Evolutionary conservation across 305 asterid genomes (phyloP).

Genomic region (Solanum hybrid): DNA sequence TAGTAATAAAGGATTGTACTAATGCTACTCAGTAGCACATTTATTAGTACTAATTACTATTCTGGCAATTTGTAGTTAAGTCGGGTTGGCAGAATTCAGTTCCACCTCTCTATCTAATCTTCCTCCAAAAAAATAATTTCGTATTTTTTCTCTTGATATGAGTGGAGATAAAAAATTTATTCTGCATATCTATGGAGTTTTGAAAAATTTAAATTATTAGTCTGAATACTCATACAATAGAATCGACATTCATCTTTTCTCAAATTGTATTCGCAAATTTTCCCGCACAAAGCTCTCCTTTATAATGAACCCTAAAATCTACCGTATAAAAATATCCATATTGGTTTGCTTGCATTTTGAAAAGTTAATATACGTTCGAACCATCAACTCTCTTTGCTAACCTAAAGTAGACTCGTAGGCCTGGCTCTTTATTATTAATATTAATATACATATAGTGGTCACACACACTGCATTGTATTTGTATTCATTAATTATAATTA

Average conservation of each 20-base stretch:
- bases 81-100: background rate
- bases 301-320: too few species aligned
- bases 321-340: background rate
- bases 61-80: background rate
- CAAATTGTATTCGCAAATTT: background rate
- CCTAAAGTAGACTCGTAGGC: background rate
- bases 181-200: background rate
- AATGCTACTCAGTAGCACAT: background rate
- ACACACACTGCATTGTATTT: background rate
- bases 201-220: background rate
- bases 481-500: background rate
- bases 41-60: background rate
- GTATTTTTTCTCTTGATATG: background rate
- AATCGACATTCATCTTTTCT: background rate
- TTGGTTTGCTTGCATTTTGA: background rate
- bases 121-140: background rate
- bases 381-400: background rate
- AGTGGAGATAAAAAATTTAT: background rate
- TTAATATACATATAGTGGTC: background rate
- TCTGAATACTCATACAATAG: background rate
- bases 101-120: background rate
- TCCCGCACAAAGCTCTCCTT: background rate
- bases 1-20: background rate
- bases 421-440: background rate
- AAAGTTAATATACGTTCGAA: background rate